Conservation (phyloP, 805 yeast genomes). For the Ogataea haglerorum region DNA sequence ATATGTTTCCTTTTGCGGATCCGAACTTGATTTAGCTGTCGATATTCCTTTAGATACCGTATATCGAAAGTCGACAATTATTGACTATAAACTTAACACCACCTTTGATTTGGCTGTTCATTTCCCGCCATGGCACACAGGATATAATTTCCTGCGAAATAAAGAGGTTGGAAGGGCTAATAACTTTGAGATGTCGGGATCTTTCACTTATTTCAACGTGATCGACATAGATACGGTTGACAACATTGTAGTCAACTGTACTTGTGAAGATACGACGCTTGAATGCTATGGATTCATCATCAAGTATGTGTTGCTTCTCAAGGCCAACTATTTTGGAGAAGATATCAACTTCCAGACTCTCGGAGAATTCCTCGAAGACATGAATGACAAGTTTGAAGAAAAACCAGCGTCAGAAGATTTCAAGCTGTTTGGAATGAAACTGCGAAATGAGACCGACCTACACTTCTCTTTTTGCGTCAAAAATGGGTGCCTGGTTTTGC, state of each 20-base stretch:
- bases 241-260: conserved; percentile 59
- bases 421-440: conserved; percentile 33
- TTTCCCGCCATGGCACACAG: conserved; percentile 92
- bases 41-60: conserved; percentile 58
- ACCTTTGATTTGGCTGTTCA: conserved; percentile 63
- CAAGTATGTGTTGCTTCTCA: conserved; percentile 67
- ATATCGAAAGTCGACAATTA: conserved; percentile 47
- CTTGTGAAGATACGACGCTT: conserved; percentile 64
- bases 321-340: conserved; percentile 91
- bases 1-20: conserved; percentile 71
- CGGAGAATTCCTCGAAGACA: conserved; percentile 62
- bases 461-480: conserved; percentile 66
- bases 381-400: conserved; percentile 4
- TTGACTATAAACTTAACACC: conserved; percentile 51
- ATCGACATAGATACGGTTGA: conserved; percentile 69
- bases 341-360: conserved; percentile 77
- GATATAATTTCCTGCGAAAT: conserved; percentile 61
- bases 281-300: conserved; percentile 77
- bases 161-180: conserved; percentile 65
- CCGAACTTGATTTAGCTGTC: conserved; percentile 43
- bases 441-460: conserved; percentile 74
- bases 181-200: conserved; percentile 59
- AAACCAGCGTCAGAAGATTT: neutral
- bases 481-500: conserved; percentile 70
- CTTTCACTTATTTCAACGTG: conserved; percentile 56